Evolutionary conservation across 441 rosid genomes (phyloP).

Genomic region (Adansonia grandidieri): DNA sequence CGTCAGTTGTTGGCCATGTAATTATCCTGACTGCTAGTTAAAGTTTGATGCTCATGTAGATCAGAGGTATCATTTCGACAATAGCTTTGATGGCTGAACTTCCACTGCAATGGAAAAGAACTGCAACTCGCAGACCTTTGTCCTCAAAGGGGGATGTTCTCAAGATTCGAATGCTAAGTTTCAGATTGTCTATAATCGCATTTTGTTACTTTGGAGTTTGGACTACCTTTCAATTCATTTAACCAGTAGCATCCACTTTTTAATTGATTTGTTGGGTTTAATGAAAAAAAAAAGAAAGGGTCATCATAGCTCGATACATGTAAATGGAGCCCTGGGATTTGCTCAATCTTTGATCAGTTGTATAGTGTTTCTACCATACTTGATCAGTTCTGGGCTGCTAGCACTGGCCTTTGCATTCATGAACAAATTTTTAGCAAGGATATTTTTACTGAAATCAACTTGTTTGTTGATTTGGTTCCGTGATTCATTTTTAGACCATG

Average conservation of each 20-base stretch:
- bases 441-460: background rate
- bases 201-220: constrained; percentile 20
- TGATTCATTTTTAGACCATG: background rate
- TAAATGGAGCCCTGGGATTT: background rate
- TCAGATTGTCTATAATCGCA: constrained; percentile 12
- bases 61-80: constrained; percentile 13
- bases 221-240: constrained; percentile 19
- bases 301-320: background rate
- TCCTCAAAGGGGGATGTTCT: background rate
- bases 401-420: background rate
- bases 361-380: background rate
- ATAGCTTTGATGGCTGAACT: constrained; percentile 20
- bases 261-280: constrained; percentile 32
- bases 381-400: constrained; percentile 1
- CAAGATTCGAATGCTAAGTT: constrained; percentile 18
- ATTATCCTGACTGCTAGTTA: constrained; percentile 36
- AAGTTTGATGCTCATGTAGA: constrained; percentile 29
- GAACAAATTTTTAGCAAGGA: background rate
- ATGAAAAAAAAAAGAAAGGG: background rate
- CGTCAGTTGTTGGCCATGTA: constrained; percentile 57
- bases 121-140: constrained; percentile 22
- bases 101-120: constrained; percentile 7
- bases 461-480: constrained; percentile 11
- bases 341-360: background rate
- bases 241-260: constrained; percentile 25